These are phyloP conservation scores for Sclerotinia glacialis DNA, from an alignment of 2,329 filamentous ascomycete species.

Conservation along the genomic window DNA sequence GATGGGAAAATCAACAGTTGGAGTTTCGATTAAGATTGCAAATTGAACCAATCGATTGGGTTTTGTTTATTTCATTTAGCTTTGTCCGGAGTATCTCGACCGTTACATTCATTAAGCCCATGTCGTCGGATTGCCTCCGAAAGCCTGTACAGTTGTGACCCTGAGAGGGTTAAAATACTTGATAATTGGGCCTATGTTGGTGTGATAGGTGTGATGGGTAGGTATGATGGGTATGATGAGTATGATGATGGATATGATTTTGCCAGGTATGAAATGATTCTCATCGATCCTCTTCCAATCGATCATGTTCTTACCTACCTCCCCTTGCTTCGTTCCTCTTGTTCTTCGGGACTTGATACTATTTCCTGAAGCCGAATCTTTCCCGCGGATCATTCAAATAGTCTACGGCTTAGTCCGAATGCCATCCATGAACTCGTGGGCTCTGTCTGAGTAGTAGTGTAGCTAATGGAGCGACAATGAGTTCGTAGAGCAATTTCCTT, in stretches of 20 bases:
- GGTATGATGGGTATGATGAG: neutral
- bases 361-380: neutral
- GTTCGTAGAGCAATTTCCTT: conserved; percentile 14
- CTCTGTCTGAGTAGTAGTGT: neutral
- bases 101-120: neutral
- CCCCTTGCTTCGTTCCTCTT: neutral
- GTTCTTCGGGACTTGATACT: neutral
- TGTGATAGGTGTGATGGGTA: neutral
- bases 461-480: neutral
- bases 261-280: neutral
- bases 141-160: conserved; percentile 14
- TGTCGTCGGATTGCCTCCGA: conserved; percentile 18
- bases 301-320: neutral
- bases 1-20: neutral
- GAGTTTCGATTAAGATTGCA: neutral
- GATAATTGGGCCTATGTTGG: neutral
- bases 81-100: neutral
- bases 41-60: neutral
- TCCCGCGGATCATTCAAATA: neutral
- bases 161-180: neutral
- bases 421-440: neutral
- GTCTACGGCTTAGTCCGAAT: neutral
- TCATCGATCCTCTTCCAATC: neutral
- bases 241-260: neutral
- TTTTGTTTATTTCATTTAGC: neutral